Evolutionary conservation across 2,329 filamentous ascomycete genomes (phyloP).

Genomic region (Rasamsonia emersonii): DNA sequence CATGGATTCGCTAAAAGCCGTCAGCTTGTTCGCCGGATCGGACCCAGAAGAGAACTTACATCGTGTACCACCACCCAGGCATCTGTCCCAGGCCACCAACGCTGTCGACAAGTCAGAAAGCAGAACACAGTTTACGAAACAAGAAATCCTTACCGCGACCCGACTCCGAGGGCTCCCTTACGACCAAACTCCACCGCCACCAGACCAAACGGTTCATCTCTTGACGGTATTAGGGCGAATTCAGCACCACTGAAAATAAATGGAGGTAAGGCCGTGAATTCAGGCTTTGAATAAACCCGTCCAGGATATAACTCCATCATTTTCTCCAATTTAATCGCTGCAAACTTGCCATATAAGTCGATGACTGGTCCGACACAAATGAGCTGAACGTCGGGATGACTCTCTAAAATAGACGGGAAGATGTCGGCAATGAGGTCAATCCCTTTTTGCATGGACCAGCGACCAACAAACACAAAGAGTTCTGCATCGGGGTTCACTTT

Average conservation of each 20-base stretch:
- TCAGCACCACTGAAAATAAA: constrained; percentile 57
- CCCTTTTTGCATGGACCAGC: constrained; percentile 57
- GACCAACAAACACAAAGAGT: constrained; percentile 55
- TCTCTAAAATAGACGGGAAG: constrained; percentile 51
- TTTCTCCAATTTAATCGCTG: constrained; percentile 50
- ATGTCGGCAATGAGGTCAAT: constrained; percentile 56
- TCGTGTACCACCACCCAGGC: constrained; percentile 58
- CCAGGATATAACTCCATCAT: constrained; percentile 54
- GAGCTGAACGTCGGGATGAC: constrained; percentile 47
- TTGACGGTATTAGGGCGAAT: constrained; percentile 55
- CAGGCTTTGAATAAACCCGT: constrained; percentile 53
- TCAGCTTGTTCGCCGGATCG: not conserved
- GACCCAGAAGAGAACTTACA: constrained; percentile 24
- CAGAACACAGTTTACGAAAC: no score
- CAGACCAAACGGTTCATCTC: constrained; percentile 56
- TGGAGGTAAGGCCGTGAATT: constrained; percentile 53
- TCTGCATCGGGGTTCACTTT: constrained; percentile 50
- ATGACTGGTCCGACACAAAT: constrained; percentile 54
- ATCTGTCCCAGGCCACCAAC: constrained; percentile 56
- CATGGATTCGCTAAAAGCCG: constrained; percentile 38
- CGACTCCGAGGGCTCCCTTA: constrained; percentile 55
- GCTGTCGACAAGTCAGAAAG: constrained; percentile 18
- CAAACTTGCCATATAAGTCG: constrained; percentile 55
- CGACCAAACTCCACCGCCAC: constrained; percentile 58
- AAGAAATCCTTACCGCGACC: constrained; percentile 20